A percentile compares a stretch with the other conserved stretches of the same genome.
Conservation (phyloP, 208 protist species). For the Trypanosomatidae sp. region DNA sequence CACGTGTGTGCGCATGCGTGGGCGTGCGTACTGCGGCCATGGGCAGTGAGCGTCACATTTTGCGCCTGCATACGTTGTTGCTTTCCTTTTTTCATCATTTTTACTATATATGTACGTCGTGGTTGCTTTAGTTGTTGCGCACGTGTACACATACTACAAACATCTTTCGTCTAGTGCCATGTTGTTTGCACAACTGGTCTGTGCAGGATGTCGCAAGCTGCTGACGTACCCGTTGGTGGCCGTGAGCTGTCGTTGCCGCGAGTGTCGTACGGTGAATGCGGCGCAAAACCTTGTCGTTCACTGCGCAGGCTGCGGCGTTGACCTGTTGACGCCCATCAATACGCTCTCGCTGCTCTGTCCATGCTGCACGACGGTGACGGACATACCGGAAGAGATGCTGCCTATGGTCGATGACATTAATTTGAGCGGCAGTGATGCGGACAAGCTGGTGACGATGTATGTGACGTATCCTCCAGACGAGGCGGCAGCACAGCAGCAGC, state of each 20-base stretch:
- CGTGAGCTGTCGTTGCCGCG: conserved; percentile 55
- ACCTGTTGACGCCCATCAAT: conserved; percentile 62
- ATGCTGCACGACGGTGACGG: conserved; percentile 54
- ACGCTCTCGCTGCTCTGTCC: conserved; percentile 51
- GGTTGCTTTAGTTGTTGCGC: no score
- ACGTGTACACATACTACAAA: no score
- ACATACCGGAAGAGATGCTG: conserved; percentile 56
- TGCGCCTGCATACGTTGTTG: no score
- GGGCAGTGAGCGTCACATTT: no score
- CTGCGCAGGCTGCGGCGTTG: conserved; percentile 23
- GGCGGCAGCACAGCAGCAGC: no score
- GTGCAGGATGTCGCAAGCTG: conserved; percentile 42
- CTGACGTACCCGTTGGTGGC: conserved; percentile 58
- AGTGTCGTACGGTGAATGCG: conserved; percentile 53
- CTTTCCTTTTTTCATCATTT: no score
- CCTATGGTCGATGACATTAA: conserved; percentile 27
- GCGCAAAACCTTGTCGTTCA: conserved; percentile 30
- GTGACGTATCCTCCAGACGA: conserved; percentile 50
- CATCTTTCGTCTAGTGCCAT: no score
- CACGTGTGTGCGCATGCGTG: no score
- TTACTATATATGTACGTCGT: no score
- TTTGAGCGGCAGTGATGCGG: conserved; percentile 6
- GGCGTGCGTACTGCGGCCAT: no score
- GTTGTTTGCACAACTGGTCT: conserved; percentile 55
- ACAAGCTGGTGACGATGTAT: conserved; percentile 31